Base-by-base conservation (phyloP, 352 stramenopile species). In the Pythium insidiosum region DNA sequence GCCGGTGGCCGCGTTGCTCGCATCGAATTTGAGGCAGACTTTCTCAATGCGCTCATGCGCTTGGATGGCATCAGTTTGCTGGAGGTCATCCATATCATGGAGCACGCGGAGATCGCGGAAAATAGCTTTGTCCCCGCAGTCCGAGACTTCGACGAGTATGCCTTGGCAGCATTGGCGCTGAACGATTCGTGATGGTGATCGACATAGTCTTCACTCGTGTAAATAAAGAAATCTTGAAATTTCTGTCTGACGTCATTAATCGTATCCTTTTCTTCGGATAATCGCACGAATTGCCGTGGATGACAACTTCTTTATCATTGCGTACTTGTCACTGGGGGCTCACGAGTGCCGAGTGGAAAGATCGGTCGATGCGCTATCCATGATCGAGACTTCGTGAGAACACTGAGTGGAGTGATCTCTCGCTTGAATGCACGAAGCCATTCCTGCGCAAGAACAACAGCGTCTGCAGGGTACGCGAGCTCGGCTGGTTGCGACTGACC, bases 401-500 rank as follows among this genome's bases (percentile, higher is more conserved):
- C 50, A 2, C 47, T 23, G n/a, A 58, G 41, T 18, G 51, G 13
- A 22, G 12, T 26, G 15, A 21, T 43, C 31, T 58, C 42, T n/a
- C 47, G 48, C 19, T 34, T 31, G 29, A 52, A 58, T 13, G 39
- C 42, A 23, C 37, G 50, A 28, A 51, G 30, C 50, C 50, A 58
- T 16, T 58, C 42, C 11, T 20, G 16, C 5, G 50, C 50, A 19
- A 58, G 37, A 21, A 42, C 50, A 7, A 16, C 5, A 15, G 43
- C 19, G 9, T 35, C 23, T 4, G 37, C 34, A 15, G 28, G n/a
- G n/a, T n/a, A n/a, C n/a, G n/a, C n/a, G n/a, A n/a, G n/a, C n/a
- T n/a, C n/a, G n/a, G n/a, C n/a, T n/a, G n/a, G n/a, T n/a, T n/a
- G n/a, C n/a, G n/a, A n/a, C n/a, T n/a, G n/a, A n/a, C n/a, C n/a